Percentiles rank a stretch among this genome's conserved stretches.
Conservation (phyloP, 2,329 filamentous ascomycete genomes). For the Chaetothyriales sp. region DNA sequence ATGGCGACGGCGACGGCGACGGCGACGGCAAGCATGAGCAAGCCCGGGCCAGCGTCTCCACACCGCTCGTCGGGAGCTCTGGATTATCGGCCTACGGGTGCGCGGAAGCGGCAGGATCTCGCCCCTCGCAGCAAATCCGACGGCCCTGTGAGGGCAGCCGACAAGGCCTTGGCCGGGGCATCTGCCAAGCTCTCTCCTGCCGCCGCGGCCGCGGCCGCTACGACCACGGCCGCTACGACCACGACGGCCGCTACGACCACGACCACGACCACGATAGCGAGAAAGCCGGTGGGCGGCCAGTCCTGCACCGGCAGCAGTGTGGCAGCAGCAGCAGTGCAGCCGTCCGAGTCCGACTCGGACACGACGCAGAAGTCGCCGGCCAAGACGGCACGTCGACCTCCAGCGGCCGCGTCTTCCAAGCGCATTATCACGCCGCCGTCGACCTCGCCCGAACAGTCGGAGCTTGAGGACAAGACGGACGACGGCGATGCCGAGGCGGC, state of each 20-base stretch:
- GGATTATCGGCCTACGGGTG: constrained; percentile 8
- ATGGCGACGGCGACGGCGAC: neutral
- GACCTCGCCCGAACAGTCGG: constrained; percentile 31
- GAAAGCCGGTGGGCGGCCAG: neutral
- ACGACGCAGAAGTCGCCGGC: neutral
- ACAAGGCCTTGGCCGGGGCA: constrained; percentile 2
- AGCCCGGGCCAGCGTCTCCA: constrained; percentile 10
- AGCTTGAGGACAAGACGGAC: constrained; percentile 32
- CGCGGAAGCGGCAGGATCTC: neutral
- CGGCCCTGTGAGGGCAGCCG: neutral
- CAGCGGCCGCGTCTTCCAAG: constrained; percentile 17
- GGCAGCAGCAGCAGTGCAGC: no score
- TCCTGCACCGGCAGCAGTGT: neutral
- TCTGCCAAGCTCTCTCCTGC: neutral
- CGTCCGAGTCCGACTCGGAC: neutral
- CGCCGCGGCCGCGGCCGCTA: neutral
- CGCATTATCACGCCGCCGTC: constrained; percentile 35
- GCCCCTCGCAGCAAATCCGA: neutral
- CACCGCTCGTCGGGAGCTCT: constrained; percentile 10
- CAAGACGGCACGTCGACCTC: constrained; percentile 7
- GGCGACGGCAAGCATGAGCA: constrained; percentile 1
- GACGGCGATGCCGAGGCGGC: constrained; percentile 35
- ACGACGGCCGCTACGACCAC: neutral
- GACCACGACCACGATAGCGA: neutral
- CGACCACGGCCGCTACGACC: neutral